Conservation (phyloP, 2,329 filamentous ascomycete genomes). For the Colletotrichum sojae region DNA sequence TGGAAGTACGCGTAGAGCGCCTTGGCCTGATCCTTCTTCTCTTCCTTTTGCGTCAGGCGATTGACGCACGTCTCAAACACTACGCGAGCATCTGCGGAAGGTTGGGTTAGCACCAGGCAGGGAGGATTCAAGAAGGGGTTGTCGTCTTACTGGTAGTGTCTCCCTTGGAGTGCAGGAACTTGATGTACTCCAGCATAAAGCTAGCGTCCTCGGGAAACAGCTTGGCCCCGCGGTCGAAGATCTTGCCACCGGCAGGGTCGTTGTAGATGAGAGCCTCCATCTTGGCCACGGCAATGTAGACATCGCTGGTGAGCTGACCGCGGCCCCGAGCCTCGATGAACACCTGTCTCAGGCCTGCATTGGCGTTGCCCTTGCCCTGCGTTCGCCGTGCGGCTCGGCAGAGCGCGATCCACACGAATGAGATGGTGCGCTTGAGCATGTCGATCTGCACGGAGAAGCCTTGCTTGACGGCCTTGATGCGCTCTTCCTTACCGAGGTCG, state of each 20-base stretch:
- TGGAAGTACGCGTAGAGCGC: slow-evolving; percentile 93
- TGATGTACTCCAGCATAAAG: slow-evolving; percentile 96
- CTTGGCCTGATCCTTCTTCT: slow-evolving; percentile 82
- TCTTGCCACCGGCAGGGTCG: slow-evolving; percentile 91
- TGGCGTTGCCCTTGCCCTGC: slow-evolving; percentile 81
- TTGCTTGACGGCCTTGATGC: slow-evolving; percentile 73
- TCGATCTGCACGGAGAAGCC: slow-evolving; percentile 81
- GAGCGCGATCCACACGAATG: slow-evolving; percentile 94
- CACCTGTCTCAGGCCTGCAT: slow-evolving; percentile 83
- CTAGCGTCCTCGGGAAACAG: slow-evolving; percentile 94
- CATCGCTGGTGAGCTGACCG: slow-evolving; percentile 91
- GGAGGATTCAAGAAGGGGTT: slow-evolving; percentile 48
- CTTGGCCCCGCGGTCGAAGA: slow-evolving; percentile 94
- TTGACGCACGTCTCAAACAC: slow-evolving; percentile 96
- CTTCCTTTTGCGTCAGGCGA: slow-evolving; percentile 82
- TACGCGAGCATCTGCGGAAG: slow-evolving; percentile 82
- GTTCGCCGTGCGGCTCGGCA: slow-evolving; percentile 95
- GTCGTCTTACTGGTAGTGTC: slow-evolving; percentile 84
- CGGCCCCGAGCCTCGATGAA: slow-evolving; percentile 91
- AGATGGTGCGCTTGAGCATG: slow-evolving; percentile 86
- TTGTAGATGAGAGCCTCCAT: slow-evolving; percentile 98
- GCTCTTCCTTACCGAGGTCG: slow-evolving; percentile 70
- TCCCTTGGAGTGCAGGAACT: slow-evolving; percentile 91
- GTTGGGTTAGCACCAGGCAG: slow-evolving; percentile 43
- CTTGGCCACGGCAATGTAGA: slow-evolving; percentile 92